Conservation (phyloP, 768 basidiomycete genomes). For the Panellus pusillus region DNA sequence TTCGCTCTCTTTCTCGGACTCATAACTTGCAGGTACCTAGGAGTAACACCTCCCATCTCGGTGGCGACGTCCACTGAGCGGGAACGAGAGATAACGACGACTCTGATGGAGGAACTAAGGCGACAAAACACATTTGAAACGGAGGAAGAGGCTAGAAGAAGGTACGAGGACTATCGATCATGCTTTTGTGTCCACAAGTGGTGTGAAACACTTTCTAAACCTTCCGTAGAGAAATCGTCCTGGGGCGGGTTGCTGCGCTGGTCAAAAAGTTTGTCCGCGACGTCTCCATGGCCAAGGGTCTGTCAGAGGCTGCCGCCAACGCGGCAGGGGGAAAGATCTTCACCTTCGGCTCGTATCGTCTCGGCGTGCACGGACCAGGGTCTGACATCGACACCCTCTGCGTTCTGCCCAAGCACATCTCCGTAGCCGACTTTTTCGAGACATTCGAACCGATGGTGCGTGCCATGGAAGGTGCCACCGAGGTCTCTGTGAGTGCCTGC, state of each 20-base stretch:
- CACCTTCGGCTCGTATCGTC: conserved; percentile 96
- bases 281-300: conserved; percentile 73
- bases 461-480: conserved; percentile 77
- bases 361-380: conserved; percentile 95
- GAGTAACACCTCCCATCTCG: conserved; percentile 86
- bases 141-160: conserved; percentile 81
- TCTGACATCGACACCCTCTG: conserved; percentile 96
- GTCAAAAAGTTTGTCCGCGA: conserved; percentile 92
- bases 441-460: conserved; percentile 87
- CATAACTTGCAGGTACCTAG: conserved; percentile 54
- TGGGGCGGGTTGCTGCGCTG: conserved; percentile 84
- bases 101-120: conserved; percentile 88
- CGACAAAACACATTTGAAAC: conserved; percentile 85
- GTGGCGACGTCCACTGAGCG: conserved; percentile 67
- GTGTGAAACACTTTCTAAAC: not conserved
- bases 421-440: conserved; percentile 92
- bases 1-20: not conserved
- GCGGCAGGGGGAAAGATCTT: conserved; percentile 98
- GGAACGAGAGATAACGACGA: conserved; percentile 78
- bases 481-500: conserved; percentile 78
- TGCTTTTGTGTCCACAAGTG: not conserved
- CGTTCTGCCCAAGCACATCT: conserved; percentile 95
- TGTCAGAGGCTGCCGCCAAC: conserved; percentile 83
- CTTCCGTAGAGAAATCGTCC: conserved; percentile 87
- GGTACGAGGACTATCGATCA: conserved; percentile 52